Evolutionary conservation across 164 flowering plant species (phyloP).

Genomic region (Stephania yunnanensis): DNA sequence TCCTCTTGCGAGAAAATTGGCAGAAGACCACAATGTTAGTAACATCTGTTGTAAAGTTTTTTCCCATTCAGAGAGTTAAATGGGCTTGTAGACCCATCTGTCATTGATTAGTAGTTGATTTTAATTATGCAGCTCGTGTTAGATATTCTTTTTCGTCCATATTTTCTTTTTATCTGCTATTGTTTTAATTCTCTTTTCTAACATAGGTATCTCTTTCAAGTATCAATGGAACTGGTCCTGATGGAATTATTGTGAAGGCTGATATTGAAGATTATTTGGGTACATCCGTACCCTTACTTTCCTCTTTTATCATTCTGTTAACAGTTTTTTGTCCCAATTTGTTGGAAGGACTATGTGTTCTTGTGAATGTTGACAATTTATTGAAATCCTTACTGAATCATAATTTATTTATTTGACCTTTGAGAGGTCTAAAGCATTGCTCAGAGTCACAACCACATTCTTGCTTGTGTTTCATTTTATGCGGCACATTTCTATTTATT

Average conservation of each 20-base stretch:
- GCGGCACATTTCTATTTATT: neutral
- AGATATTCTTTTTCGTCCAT: no score
- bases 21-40: slow-evolving; percentile 78
- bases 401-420: neutral
- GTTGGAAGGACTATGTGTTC: neutral
- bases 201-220: slow-evolving; percentile 74
- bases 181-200: neutral
- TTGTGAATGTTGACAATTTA: neutral
- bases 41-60: neutral
- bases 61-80: neutral
- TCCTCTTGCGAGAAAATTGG: slow-evolving; percentile 87
- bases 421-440: neutral
- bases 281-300: slow-evolving; percentile 17
- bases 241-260: slow-evolving; percentile 90
- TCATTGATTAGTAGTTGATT: neutral
- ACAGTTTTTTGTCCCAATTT: neutral
- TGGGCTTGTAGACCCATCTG: neutral
- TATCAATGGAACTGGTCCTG: slow-evolving; percentile 91
- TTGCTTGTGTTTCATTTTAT: neutral
- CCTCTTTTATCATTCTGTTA: slow-evolving; percentile 1
- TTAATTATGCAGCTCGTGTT: no score
- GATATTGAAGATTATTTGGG: slow-evolving; percentile 96
- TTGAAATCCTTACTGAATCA: neutral
- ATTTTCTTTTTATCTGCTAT: neutral
- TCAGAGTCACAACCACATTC: neutral